Evolutionary conservation across 2,329 filamentous ascomycete species (phyloP).

Genomic region (Cladosporium phlei): DNA sequence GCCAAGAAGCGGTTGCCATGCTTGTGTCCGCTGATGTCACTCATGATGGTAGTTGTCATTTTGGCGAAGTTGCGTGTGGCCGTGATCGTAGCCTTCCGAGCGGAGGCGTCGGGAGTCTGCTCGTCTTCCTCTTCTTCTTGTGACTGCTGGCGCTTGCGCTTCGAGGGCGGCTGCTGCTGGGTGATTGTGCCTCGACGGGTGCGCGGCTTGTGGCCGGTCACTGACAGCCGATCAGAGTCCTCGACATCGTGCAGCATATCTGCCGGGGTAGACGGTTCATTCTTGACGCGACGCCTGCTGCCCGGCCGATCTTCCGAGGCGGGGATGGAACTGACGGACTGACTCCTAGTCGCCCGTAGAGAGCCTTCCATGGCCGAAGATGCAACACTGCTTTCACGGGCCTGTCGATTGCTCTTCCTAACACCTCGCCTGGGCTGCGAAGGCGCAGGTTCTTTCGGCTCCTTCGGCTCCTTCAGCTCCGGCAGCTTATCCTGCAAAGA

Average conservation of each 20-base stretch:
- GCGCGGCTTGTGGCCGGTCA: constrained; percentile 26
- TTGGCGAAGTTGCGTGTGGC: constrained; percentile 47
- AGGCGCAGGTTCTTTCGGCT: constrained; percentile 5
- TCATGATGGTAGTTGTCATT: constrained; percentile 46
- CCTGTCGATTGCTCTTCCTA: constrained; percentile 19
- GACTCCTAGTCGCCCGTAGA: constrained; percentile 43
- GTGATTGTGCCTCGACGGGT: constrained; percentile 33
- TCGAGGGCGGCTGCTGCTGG: constrained; percentile 28
- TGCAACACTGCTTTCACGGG: constrained; percentile 36
- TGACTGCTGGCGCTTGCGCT: constrained; percentile 39
- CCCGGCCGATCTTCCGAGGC: constrained; percentile 37
- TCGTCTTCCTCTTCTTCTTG: constrained; percentile 12
- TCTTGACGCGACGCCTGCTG: constrained; percentile 40
- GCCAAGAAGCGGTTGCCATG: constrained; percentile 48
- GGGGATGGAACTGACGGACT: constrained; percentile 41
- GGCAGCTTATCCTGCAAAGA: not conserved
- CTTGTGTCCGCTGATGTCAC: constrained; percentile 49
- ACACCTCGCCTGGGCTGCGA: constrained; percentile 20
- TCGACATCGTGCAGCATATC: constrained; percentile 34
- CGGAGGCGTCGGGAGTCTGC: constrained; percentile 19
- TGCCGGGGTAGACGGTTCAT: constrained; percentile 42
- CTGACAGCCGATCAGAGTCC: constrained; percentile 28
- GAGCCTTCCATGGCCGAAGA: constrained; percentile 45
- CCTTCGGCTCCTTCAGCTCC: not conserved
- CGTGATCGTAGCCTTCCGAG: constrained; percentile 34